A percentile compares a stretch with the other conserved stretches of the same genome.
Evolutionary conservation across 805 yeast genomes (phyloP).

Genomic region (Yarrowia bubula): DNA sequence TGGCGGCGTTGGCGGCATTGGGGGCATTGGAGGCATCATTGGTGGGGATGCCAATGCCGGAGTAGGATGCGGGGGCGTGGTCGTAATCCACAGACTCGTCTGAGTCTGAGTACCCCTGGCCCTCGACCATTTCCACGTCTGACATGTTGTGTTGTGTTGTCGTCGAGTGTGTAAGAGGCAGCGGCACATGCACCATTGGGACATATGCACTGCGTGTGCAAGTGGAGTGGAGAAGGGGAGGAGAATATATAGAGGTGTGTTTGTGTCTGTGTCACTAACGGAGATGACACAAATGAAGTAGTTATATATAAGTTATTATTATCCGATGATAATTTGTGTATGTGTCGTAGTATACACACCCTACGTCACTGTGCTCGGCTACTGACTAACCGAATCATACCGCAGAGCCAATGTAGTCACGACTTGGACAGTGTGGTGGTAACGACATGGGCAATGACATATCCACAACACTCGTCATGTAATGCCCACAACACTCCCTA

Average conservation of each 20-base stretch:
- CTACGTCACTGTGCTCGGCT: no score
- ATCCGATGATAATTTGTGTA: no score
- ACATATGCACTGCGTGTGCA: background rate
- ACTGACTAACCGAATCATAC: no score
- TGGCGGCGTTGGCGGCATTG: background rate
- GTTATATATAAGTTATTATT: no score
- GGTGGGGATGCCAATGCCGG: conserved; percentile 12
- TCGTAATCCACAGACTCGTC: conserved; percentile 19
- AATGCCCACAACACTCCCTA: no score
- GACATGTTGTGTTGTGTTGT: conserved; percentile 17
- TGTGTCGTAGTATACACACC: no score
- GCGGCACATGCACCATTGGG: conserved; percentile 3
- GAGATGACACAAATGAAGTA: no score
- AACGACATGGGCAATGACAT: no score
- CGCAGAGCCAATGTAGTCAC: no score
- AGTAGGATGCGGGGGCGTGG: conserved; percentile 8
- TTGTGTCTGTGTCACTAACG: no score
- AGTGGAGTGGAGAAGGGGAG: background rate
- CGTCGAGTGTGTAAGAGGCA: conserved; percentile 1
- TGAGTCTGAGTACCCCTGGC: conserved; percentile 27
- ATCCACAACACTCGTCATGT: no score
- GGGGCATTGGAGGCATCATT: background rate
- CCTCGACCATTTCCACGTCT: conserved; percentile 28
- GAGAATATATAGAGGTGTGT: background rate
- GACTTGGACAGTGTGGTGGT: no score